Base-by-base conservation (phyloP, 371 early-diverging fungal species). In the Globomyces sp. region DNA sequence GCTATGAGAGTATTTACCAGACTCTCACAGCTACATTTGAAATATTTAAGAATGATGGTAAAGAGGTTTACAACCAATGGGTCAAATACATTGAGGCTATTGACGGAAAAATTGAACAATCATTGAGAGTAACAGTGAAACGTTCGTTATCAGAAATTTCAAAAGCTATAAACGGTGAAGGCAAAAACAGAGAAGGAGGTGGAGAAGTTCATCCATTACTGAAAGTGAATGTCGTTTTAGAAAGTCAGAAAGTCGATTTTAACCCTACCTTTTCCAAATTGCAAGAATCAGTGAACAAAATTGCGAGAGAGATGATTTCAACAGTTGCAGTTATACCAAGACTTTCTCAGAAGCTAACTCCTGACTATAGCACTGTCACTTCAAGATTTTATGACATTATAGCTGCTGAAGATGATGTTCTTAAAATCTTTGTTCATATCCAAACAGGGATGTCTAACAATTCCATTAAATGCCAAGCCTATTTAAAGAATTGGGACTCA, bases 81-180 rank as follows among this genome's bases (percentile, higher is more conserved):
- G 66, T 72, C 2, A 55, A 66, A 36, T 84, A 76, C 58, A 73
- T 85, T 24, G 71, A 76, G 47, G 75, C 73, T 43, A 75, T 83
- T 44, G 85, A 85, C 57, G 55, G 48, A 1, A 64, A 67, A 50
- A 80, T 85, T 0, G 85, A 84, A 58, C 83, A 84, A n/a, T 78
- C 85, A 6, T 55, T 83, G 42, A 66, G 85, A 11, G 51, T 58
- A 0, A 58, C 84, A 2, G 84, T 85, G 6, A 79, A 79, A 55
- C 50, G 78, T 13, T 80, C 82, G 2, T 67, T 85, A 42, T 79
- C 72, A n/a, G 85, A 85, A 57, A 71, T 85, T 4, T 67, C 77
- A 36, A 80, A 80, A 59, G 76, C 84, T 9, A 80, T 85, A 49
- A 82, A 85, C 65, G 85, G 85, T 34, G 85, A 85, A 47, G 76